A percentile compares a stretch with the other conserved stretches of the same genome.
Evolutionary conservation across 2,329 filamentous ascomycete genomes (phyloP).

Genomic region (Blastomyces gilchristii): DNA sequence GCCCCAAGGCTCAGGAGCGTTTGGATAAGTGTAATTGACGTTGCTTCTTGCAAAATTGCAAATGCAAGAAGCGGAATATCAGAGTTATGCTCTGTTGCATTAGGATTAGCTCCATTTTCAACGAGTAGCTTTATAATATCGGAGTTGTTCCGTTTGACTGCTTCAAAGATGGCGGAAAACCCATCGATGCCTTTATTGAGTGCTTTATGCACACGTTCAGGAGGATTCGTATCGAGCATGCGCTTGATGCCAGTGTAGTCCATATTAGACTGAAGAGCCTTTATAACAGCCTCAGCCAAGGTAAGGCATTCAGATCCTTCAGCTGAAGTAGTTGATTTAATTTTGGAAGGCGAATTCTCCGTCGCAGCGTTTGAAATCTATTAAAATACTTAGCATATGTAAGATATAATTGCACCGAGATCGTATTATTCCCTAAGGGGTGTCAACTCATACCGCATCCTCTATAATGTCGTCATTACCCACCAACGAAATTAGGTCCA

Average conservation of each 20-base stretch:
- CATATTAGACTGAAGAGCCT: conserved; percentile 9
- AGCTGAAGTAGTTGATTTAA: neutral
- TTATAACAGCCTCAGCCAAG: conserved; percentile 6
- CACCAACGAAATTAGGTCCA: conserved; percentile 2
- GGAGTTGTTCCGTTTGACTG: conserved; percentile 7
- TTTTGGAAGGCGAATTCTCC: neutral
- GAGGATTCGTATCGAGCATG: conserved; percentile 4
- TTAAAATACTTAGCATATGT: neutral
- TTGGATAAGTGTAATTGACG: conserved; percentile 6
- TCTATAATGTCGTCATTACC: neutral
- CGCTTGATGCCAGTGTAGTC: conserved; percentile 9
- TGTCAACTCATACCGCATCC: neutral
- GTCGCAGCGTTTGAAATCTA: neutral
- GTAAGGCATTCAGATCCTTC: neutral
- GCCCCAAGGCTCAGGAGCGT: conserved; percentile 12
- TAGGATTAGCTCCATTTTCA: conserved; percentile 14
- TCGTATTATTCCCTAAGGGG: neutral
- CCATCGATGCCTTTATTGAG: conserved; percentile 8
- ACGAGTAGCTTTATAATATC: conserved; percentile 13
- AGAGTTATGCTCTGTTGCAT: conserved; percentile 9
- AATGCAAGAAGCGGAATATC: conserved; percentile 11
- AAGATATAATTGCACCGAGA: neutral
- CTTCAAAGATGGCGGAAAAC: conserved; percentile 10
- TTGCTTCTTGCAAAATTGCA: conserved; percentile 11
- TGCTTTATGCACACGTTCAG: neutral